Evolutionary conservation across 2,329 filamentous ascomycete genomes (phyloP), one percentile per base, ranked within the genome.

Genomic region (Chrysoporthe puriensis): DNA sequence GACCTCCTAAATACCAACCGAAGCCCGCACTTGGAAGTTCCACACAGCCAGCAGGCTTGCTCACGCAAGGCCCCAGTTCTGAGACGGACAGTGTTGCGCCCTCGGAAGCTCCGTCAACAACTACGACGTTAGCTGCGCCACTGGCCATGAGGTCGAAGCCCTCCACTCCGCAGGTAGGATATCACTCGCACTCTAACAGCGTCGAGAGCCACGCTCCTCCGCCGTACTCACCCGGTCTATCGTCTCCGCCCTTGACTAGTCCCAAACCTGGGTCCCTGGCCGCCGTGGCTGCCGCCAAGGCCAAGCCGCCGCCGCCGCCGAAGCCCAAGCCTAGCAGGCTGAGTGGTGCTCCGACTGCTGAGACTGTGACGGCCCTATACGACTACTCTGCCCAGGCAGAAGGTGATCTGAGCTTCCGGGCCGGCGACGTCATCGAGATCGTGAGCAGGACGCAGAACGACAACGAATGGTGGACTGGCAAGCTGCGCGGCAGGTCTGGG

Each of bases 401-500:
- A 71, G 94, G 94, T 3, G 96, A 99, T 77, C 82, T 99, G 70
- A 97, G 92, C 74, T 99, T 99, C 81, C 86, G 86, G 21, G 89
- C 93, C 0, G 94, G 95, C 5, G 96, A 99, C 70, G 82, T 91
- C 4, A 98, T 99, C 74, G 94, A 98, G 78, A 94, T 99, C 73
- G 78, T 96, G 2, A 86, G 85, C 69, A 86, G 92, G 72, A 97
- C 93, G n/a, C 85, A 87, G 70, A 97, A 97, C 74, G 90, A 93
- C 63, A 98, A 99, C 73, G 96, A 99, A 79, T 99, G 96, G 96
- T 99, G 96, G 96, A 90, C 86, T 9, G 96, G 96, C 48, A 92
- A 88, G 76, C 77, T 97, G 64, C 85, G 91, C 68, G 93, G 91
- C 61, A 91, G 90, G 80, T 84, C 92, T 75, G 96, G 96, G 36